Conservation (phyloP, 1,284 basidiomycete species). For the Boletus smithii region DNA sequence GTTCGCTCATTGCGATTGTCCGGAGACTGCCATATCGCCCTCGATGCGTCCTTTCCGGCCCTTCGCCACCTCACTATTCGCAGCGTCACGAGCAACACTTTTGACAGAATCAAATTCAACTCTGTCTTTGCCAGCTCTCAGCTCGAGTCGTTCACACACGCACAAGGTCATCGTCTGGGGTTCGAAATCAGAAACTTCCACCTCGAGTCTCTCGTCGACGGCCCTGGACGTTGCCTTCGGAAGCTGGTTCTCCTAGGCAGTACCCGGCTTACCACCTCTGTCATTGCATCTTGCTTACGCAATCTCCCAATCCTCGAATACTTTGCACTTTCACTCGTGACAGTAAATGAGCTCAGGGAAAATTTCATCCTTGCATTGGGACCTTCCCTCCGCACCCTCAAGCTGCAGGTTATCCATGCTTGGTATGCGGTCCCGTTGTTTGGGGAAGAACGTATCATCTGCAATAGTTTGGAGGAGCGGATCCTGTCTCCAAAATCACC, state of each 20-base stretch:
- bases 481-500: slow-evolving; percentile 12
- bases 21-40: slow-evolving; percentile 32
- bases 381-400: slow-evolving; percentile 32
- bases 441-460: slow-evolving; percentile 35
- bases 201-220: slow-evolving; percentile 33
- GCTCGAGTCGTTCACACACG: slow-evolving; percentile 38
- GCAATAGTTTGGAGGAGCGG: slow-evolving; percentile 23
- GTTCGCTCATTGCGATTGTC: slow-evolving; percentile 38
- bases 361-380: slow-evolving; percentile 37
- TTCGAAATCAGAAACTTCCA: slow-evolving; percentile 39
- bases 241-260: slow-evolving; percentile 40
- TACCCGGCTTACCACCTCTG: slow-evolving; percentile 33
- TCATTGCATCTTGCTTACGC: slow-evolving; percentile 32
- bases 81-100: slow-evolving; percentile 37
- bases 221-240: slow-evolving; percentile 29
- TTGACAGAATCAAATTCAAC: slow-evolving; percentile 35
- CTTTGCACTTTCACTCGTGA: slow-evolving; percentile 39
- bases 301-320: slow-evolving; percentile 34
- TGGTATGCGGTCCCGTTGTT: slow-evolving; percentile 33
- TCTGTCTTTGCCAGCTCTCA: slow-evolving; percentile 28
- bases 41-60: slow-evolving; percentile 19
- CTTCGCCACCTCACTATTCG: slow-evolving; percentile 35
- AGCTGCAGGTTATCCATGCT: slow-evolving; percentile 37
- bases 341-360: slow-evolving; percentile 36
- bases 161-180: slow-evolving; percentile 34